Percentiles rank a stretch among this genome's conserved stretches.
Conservation (phyloP, 1,139 yeast species). For the Lodderomyces oxycetoniae region DNA sequence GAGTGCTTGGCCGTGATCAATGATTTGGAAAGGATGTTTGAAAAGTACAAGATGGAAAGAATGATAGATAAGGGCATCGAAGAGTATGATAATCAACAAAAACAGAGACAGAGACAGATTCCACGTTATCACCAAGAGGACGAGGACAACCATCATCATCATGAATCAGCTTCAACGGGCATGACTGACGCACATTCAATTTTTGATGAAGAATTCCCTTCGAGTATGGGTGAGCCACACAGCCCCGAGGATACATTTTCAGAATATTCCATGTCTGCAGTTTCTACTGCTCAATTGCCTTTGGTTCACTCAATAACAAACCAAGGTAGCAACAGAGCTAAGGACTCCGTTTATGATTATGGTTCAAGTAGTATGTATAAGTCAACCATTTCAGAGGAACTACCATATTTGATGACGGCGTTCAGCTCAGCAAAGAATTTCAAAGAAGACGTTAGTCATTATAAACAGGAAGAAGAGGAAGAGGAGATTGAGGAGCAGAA, state of each 20-base stretch:
- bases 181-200: conserved; percentile 1
- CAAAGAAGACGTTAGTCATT: conserved; percentile 45
- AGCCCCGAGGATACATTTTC: conserved; percentile 24
- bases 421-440: conserved; percentile 49
- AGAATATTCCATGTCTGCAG: conserved; percentile 30
- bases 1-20: conserved; percentile 58
- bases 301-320: conserved; percentile 36
- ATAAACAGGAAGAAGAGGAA: conserved; percentile 8
- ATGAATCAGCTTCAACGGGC: conserved; percentile 1
- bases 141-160: background rate
- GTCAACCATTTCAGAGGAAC: conserved; percentile 49
- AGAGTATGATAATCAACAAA: conserved; percentile 7
- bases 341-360: conserved; percentile 20
- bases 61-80: conserved; percentile 19
- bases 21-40: conserved; percentile 62
- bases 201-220: conserved; percentile 4
- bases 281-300: conserved; percentile 30
- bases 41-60: conserved; percentile 39
- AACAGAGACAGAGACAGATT: background rate
- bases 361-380: conserved; percentile 35
- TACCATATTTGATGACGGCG: conserved; percentile 56
- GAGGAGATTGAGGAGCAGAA: background rate
- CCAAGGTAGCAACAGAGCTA: conserved; percentile 15
- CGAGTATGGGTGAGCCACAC: conserved; percentile 5
- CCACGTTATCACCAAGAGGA: conserved; percentile 1